Evolutionary conservation across 2,329 filamentous ascomycete species (phyloP).

Genomic region (Calonectria ilicicola): DNA sequence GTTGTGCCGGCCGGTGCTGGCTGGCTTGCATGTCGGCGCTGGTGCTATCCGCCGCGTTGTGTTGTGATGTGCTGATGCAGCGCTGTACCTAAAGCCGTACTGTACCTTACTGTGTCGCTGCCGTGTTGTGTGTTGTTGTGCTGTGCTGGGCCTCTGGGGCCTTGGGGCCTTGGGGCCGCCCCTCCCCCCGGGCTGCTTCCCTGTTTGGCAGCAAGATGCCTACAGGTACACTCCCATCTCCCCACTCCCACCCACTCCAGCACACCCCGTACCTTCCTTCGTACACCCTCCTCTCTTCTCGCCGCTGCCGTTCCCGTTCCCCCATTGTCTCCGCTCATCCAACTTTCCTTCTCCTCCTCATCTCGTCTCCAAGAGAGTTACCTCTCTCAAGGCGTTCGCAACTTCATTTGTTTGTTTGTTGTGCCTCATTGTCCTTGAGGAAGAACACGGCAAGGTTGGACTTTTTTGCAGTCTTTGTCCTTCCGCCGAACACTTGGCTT

Average conservation of each 20-base stretch:
- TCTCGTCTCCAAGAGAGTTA: conserved; percentile 44
- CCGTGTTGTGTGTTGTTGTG: conserved; percentile 4
- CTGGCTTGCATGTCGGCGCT: not conserved
- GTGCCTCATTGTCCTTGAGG: conserved; percentile 34
- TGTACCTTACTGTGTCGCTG: conserved; percentile 10
- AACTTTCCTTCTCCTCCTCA: conserved; percentile 45
- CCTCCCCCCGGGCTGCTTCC: conserved; percentile 38
- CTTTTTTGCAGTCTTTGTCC: conserved; percentile 31
- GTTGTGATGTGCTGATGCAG: conserved; percentile 5
- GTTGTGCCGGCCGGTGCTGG: conserved; percentile 24
- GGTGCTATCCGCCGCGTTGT: conserved; percentile 8
- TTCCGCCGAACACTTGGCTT: conserved; percentile 25
- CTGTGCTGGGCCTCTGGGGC: conserved; percentile 27
- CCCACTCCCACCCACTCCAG: conserved; percentile 38
- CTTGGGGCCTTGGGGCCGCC: conserved; percentile 27
- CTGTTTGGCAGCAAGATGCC: conserved; percentile 40
- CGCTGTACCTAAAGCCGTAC: conserved; percentile 17
- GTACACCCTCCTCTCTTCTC: conserved; percentile 45
- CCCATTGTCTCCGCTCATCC: conserved; percentile 48
- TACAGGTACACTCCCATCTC: conserved; percentile 20
- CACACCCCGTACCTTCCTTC: conserved; percentile 33
- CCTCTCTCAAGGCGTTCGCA: conserved; percentile 40
- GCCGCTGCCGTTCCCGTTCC: conserved; percentile 44
- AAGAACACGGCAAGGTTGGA: conserved; percentile 31
- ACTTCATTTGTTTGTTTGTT: conserved; percentile 33